Conservation (phyloP, 305 asterid genomes). For the Euphrasia arctica region DNA sequence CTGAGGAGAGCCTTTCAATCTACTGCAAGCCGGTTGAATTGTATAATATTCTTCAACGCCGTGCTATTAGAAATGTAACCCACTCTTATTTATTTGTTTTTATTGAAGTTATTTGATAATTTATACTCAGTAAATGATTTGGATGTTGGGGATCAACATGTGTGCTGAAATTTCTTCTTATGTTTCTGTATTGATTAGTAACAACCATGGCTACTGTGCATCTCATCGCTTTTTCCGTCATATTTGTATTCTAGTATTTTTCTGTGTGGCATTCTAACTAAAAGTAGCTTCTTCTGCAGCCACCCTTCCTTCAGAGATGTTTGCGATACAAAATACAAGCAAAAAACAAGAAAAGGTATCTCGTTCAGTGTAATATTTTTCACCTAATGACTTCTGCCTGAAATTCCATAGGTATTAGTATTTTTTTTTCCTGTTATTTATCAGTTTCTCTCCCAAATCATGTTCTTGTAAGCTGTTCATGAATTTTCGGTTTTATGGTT, state of each 20-base stretch:
- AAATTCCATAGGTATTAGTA: too few relatives aligned
- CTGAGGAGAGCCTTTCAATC: conserved; percentile 90
- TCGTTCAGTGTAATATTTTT: conserved; percentile 10
- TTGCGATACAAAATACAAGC: conserved; percentile 79
- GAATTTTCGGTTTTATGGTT: background rate
- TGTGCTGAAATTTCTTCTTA: background rate
- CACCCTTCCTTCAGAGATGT: conserved; percentile 84
- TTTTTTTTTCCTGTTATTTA: background rate
- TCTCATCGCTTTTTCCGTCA: conserved; percentile 15
- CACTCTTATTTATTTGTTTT: conserved; percentile 2
- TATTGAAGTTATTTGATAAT: background rate
- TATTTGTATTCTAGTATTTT: conserved; percentile 8
- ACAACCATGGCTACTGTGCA: conserved; percentile 10
- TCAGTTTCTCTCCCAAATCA: conserved; percentile 1
- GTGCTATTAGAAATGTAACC: conserved; percentile 69
- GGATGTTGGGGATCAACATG: conserved; percentile 11
- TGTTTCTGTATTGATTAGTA: conserved; percentile 12
- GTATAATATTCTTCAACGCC: conserved; percentile 95
- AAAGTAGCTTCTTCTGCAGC: conserved; percentile 56
- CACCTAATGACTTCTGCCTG: background rate
- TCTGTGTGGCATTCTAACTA: conserved; percentile 36
- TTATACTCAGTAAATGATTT: background rate
- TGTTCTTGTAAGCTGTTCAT: conserved; percentile 11
- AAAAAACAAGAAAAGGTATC: conserved; percentile 75
- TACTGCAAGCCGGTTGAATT: conserved; percentile 98